Conservation (phyloP, 2,329 filamentous ascomycete genomes). For the Penicillium sclerotigenum region DNA sequence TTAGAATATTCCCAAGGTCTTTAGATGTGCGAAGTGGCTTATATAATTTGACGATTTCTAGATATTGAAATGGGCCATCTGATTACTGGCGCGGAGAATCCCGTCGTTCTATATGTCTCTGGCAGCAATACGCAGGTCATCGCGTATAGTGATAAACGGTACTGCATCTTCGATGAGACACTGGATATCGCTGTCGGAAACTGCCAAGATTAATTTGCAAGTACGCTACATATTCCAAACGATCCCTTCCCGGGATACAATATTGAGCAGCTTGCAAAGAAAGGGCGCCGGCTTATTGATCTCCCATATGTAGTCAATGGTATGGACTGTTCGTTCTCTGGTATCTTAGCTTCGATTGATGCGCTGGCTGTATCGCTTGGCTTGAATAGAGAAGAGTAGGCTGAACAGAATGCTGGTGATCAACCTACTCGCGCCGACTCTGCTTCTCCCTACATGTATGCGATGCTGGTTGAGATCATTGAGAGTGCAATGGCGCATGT, state of each 20-base stretch:
- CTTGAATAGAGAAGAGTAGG: conserved; percentile 32
- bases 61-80: conserved; percentile 96
- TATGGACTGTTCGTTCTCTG: conserved; percentile 85
- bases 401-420: conserved; percentile 11
- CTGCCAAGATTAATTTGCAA: conserved; percentile 78
- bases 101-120: conserved; percentile 78
- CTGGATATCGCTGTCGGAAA: conserved; percentile 97
- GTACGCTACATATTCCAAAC: conserved; percentile 86
- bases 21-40: conserved; percentile 40
- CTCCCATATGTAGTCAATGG: conserved; percentile 96
- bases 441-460: conserved; percentile 94
- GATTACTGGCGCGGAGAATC: conserved; percentile 86
- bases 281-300: conserved; percentile 69
- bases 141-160: conserved; percentile 57
- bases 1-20: not conserved
- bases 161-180: conserved; percentile 91
- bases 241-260: conserved; percentile 97
- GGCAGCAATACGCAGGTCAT: not conserved
- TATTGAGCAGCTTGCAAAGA: conserved; percentile 88
- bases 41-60: conserved; percentile 16
- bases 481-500: conserved; percentile 98
- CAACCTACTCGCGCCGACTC: conserved; percentile 71
- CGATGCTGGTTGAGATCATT: conserved; percentile 98
- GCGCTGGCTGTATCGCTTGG: not conserved
- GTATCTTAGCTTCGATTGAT: conserved; percentile 80